These are phyloP conservation scores for Podila epicladia DNA, from an alignment of 192 early-diverging fungal genomes.

Conservation along the genomic window DNA sequence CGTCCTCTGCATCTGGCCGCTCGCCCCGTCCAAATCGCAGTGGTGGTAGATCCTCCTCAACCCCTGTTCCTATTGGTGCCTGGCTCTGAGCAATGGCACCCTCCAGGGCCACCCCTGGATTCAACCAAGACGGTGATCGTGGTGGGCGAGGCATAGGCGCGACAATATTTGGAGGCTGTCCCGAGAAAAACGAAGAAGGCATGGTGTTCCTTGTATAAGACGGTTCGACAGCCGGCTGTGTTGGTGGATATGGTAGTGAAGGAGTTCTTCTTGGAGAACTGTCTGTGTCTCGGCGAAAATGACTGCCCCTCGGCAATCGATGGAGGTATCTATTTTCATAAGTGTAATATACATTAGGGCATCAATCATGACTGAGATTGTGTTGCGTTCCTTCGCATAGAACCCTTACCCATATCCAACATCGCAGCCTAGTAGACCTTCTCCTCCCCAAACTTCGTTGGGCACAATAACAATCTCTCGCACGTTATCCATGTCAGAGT, in stretches of 20 bases:
- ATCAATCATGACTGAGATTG: background rate
- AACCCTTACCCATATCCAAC: slow-evolving; percentile 71
- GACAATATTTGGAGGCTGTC: background rate
- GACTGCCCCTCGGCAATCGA: slow-evolving; percentile 6
- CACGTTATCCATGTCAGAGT: slow-evolving; percentile 67
- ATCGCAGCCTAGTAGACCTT: slow-evolving; percentile 78
- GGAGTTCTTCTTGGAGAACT: background rate
- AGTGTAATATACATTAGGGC: background rate
- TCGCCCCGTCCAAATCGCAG: slow-evolving; percentile 1
- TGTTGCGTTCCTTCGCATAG: background rate
- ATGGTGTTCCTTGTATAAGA: background rate
- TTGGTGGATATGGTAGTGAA: background rate
- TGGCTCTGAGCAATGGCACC: background rate
- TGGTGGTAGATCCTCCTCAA: slow-evolving; percentile 6
- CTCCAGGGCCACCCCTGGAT: slow-evolving; percentile 19
- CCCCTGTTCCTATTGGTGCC: background rate
- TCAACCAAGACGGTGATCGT: slow-evolving; percentile 43
- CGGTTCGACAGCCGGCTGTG: background rate
- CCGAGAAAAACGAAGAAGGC: background rate
- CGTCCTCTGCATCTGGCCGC: background rate
- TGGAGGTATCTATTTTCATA: slow-evolving; percentile 30
- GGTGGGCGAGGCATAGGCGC: slow-evolving; percentile 44
- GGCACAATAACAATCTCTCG: slow-evolving; percentile 78
- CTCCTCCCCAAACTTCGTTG: slow-evolving; percentile 74
- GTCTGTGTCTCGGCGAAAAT: background rate